Evolutionary conservation across 2,329 filamentous ascomycete genomes (phyloP).

Genomic region (Aspergillus caelatus): DNA sequence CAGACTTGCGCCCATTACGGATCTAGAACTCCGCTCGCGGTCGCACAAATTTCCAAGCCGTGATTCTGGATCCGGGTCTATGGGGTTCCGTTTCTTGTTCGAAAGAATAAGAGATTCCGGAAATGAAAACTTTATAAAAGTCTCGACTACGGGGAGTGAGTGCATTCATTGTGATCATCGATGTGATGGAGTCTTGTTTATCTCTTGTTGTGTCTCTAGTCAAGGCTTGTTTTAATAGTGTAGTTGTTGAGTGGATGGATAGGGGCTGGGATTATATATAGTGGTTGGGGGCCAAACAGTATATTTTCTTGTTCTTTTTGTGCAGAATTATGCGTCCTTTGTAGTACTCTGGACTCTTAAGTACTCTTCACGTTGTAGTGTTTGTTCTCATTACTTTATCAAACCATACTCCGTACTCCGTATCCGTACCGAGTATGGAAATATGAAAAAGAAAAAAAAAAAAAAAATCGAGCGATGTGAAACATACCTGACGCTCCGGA

Average conservation of each 20-base stretch:
- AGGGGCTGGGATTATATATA: background rate
- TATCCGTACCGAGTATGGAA: background rate
- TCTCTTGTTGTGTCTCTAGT: background rate
- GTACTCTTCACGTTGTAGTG: too few species aligned
- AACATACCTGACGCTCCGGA: background rate
- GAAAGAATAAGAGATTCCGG: background rate
- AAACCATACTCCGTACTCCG: background rate
- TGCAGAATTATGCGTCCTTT: background rate
- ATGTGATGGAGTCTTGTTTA: background rate
- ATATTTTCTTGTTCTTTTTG: background rate
- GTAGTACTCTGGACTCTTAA: background rate
- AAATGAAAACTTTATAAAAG: background rate
- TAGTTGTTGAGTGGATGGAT: background rate
- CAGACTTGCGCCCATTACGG: background rate
- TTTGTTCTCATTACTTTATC: background rate
- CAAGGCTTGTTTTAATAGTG: background rate
- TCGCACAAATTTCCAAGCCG: background rate
- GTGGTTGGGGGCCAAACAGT: background rate
- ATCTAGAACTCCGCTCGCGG: background rate
- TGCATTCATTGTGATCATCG: background rate
- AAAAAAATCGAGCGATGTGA: background rate
- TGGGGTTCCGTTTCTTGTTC: background rate
- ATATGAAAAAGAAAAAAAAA: background rate
- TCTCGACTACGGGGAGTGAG: background rate
- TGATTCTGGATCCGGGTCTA: background rate